Base-by-base conservation (phyloP, 768 basidiomycete genomes). In the Amanita phalloides region DNA sequence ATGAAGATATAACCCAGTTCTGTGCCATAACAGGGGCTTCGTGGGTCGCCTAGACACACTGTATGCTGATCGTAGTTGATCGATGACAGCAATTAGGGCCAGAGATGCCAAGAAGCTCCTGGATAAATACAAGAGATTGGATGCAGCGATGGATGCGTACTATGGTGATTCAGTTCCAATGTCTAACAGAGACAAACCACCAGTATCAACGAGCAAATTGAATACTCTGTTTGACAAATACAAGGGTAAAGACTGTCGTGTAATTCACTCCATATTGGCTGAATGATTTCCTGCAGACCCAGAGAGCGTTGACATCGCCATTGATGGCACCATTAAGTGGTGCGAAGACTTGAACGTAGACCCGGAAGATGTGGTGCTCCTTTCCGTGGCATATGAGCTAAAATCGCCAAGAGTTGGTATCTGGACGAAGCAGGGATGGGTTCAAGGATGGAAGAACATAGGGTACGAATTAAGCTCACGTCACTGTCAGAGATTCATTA, bases 351-450 rank as follows among this genome's bases (percentile, higher is more conserved):
- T 90, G 1, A 68, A 61, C 1, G 80, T 88, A 13, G 71, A 87
- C 57, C 85, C 84, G 1, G 88, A 90, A 56, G 87, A 93, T 58
- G 82, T 88, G 21, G 87, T 90, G 6, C 70, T 94, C 48, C 76
- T 94, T 39, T 80, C 86, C 4, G 69, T 95, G 37, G 91, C 90
- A 7, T 89, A 75, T 59, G 87, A 91, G 59, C 75, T 91, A 23
- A 83, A 86, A 61, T 86, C 86, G 4, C 85, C 84, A 0, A 60
- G 69, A 54, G 70, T 94, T 48, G 90, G 86, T 1, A 71, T 76
- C 53, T 95, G 90, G 83, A 72, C 70, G 30, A 74, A 69, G 56
- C 69, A 77, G 54, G 83, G 80, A 0, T 94, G 89, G 89, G 58
- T 79, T 33, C 85, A 88, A 0, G 90, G 90, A 1, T 91, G 90